Evolutionary conservation across 306 rosid genomes (phyloP), one percentile per base, ranked within the genome.

Genomic region (Luffa aegyptiaca): DNA sequence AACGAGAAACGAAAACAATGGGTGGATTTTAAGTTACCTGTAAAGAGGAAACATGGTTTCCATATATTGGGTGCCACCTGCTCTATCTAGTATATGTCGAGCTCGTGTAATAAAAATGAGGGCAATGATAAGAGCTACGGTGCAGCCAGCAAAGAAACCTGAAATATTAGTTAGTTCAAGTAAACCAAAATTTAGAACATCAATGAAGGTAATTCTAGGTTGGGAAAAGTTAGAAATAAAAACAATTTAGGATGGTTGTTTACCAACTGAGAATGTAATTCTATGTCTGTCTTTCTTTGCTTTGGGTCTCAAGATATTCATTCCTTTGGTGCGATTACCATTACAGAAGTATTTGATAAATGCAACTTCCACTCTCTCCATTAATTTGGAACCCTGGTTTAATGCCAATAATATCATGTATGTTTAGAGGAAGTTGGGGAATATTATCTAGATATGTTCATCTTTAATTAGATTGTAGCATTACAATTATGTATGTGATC

Each of bases 81-180:
- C 10, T 48, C 68, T 33, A 26, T 82, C 63, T 79, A 85, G 14
- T 80, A 92, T 58, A 21, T 86, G 81, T 0, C 83, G 88, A 2
- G 88, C 74, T 49, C 75, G 90, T 2, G 82, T 58, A 70, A 89
- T 77, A 66, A 89, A 75, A 83, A 87, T 55, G 53, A 92, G 90
- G 8, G 97, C 90, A 13, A 88, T 37, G 5, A 79, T 48, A 51
- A 92, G 85, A 75, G 97, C 87, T 44, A 75, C 70, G 51, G 86
- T 13, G 87, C 97, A 90, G 20, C 97, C 97, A 66, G 89, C 90
- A 71, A 88, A 88, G 82, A 86, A 90, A 75, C 95, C 94, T 92
- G 87, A 26, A 12, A 61, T 37, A 2, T 75, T 48, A 49, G 45
- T 74, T 74, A 26, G 31, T 26, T 21, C 51, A 5, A 18, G 3